Base-by-base conservation (phyloP, 805 yeast species). In the Martiniozyma abietophila region DNA sequence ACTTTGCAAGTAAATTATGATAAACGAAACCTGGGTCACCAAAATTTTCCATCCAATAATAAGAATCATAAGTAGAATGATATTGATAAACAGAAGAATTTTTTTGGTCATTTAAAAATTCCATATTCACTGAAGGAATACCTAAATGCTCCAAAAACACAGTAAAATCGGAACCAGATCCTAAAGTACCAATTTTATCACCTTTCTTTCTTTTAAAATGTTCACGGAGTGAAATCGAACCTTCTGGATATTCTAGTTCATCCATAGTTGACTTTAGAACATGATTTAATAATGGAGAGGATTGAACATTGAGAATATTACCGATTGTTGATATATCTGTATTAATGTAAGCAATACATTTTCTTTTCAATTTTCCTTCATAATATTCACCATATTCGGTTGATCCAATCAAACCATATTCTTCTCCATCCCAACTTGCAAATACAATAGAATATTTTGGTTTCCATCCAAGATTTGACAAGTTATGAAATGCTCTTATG, bases 401-500 rank as follows among this genome's bases (percentile, higher is more conserved):
- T 0, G 86, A 74, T 1, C 95, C 95, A 20, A 83, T 44, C 35
- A 75, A 58, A 0, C 81, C 89, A 42, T 70, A 71, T 48, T 77
- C 84, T 44, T 76, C 86, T 23, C 83, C 94, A 55, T 84, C 94
- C 86, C 86, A 84, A 19, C 82, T 74, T 0, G 79, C 78, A 29
- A 84, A 62, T 35, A 72, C 64, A 17, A 84, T 76, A 0, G 86
- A 72, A 47, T 92, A 62, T 32, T 70, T 53, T 8, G 94, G 94
- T 47, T 67, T 70, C 88, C 88, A 83, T 7, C 84, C 85, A 1
- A 50, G 42, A 40, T 66, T 59, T 21, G 53, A 41, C 34, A 80
- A 58, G 27, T 62, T 69, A 17, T 73, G 69, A 23, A 79, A 59
- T 1, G 71, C 76, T 31, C 82, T 62, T 6, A 77, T 76, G 27